Base-by-base conservation (phyloP, 371 early-diverging fungal species). In the Funneliformis caledonium region DNA sequence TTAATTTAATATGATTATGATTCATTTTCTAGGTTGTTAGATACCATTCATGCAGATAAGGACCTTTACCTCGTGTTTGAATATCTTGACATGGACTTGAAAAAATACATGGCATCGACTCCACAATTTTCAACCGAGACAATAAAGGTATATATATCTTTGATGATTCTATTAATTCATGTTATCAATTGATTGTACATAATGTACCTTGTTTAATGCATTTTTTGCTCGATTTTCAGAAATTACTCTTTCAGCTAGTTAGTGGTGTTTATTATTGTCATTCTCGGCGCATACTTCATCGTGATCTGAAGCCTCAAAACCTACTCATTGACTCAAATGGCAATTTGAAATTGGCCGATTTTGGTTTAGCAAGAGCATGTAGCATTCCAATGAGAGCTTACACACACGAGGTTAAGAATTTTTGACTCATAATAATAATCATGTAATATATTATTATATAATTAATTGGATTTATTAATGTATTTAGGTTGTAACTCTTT, bases 1-100 rank as follows among this genome's bases (percentile, higher is more conserved):
- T 79, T 37, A 10, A 4, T 19, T 5, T 12, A 5, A 12, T 45
- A 16, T 43, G 4, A n/a, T 60, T 60, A 6, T 60, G 16, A 26
- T 70, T 14, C 12, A 14, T 11, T 56, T 64, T 61, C 43, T 86
- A 96, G 97, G 68, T 86, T 99, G 72, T 81, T 94, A 37, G 98
- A 99, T 83, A 95, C 99, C 70, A 93, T 98, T 65, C 95, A 98
- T 86, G 92, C 91, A 68, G 95, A 96, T 61, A 88, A 91, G 37
- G 95, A 95, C 83, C 92, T 99, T 31, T 99, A 96, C 86, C 87
- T 99, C 33, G 98, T 99, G 4, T 98, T 98, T 86, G 99, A 99
- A 84, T 99, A 93, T 84, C 86, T 96, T 72, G 98, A 99, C 80
- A 88, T 96, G 72, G 99, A 99, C 86, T 88, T 99, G 74, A 97